Percentiles rank a stretch among this genome's conserved stretches.
phyloP scores from a whole-genome alignment of 2,329 filamentous ascomycete genomes.

The Exophiala dermatitidis region DNA sequence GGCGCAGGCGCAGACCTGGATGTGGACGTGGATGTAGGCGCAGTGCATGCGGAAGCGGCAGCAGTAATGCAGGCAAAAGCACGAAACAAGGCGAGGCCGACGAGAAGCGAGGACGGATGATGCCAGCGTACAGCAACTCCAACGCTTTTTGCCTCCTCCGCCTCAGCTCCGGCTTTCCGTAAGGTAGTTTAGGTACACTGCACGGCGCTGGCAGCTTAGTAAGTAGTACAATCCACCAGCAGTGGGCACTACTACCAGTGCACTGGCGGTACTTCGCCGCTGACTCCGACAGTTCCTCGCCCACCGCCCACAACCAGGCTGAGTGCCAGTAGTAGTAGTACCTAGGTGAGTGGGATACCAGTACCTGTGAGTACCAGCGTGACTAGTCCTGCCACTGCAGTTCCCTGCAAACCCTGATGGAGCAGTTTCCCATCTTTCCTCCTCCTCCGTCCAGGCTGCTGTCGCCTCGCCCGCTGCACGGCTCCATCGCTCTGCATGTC shows the following conservation, averaged over 20 bases:
- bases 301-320: not conserved
- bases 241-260: not conserved
- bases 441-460: not conserved
- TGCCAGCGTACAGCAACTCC: not conserved
- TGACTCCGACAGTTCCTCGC: not conserved
- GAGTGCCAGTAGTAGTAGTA: too few species aligned
- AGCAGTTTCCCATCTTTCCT: not conserved
- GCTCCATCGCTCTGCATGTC: constrained; percentile 20
- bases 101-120: not conserved
- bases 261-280: not conserved
- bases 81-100: not conserved
- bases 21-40: too few species aligned
- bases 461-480: not conserved
- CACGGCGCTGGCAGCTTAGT: not conserved
- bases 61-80: not conserved
- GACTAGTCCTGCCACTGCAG: too few species aligned
- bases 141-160: constrained; percentile 5
- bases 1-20: not conserved
- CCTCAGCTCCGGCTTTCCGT: not conserved
- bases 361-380: too few species aligned
- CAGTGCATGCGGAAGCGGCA: too few species aligned
- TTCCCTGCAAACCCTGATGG: too few species aligned
- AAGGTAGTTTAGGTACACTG: not conserved
- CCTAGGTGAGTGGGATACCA: too few species aligned
- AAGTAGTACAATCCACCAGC: too few species aligned